A percentile compares a stretch with the other conserved stretches of the same genome.
Conservation (phyloP, 306 rosid species). For the Casuarina glauca region DNA sequence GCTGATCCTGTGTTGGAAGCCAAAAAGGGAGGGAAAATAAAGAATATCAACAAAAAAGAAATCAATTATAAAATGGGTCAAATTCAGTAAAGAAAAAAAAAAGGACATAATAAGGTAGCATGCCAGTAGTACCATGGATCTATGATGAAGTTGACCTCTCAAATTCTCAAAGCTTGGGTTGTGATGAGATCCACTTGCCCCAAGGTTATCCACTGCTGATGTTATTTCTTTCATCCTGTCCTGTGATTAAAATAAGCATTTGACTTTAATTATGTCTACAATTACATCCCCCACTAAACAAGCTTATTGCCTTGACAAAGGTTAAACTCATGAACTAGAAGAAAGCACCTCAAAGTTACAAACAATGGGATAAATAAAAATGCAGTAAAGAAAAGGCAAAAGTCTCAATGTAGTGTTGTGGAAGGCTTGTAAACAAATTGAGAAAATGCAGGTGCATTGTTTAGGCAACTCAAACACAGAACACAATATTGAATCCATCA, state of each 20-base stretch:
- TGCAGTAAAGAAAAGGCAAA: not conserved
- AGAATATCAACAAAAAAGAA: slow-evolving; percentile 7
- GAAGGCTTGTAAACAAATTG: not conserved
- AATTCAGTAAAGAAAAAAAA: slow-evolving; percentile 5
- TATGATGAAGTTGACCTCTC: slow-evolving; percentile 45
- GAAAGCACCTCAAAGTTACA: not conserved
- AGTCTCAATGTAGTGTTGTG: not conserved
- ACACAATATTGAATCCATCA: no score
- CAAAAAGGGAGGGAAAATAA: not conserved
- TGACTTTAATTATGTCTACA: slow-evolving; percentile 18
- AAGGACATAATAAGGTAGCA: slow-evolving; percentile 1
- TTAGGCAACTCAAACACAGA: not conserved
- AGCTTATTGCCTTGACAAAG: not conserved
- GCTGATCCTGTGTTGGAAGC: slow-evolving; percentile 47
- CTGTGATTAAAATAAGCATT: slow-evolving; percentile 39
- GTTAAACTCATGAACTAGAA: slow-evolving; percentile 9
- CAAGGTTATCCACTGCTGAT: slow-evolving; percentile 43
- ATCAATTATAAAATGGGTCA: not conserved
- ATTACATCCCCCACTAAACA: slow-evolving; percentile 7
- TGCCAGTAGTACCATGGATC: slow-evolving; percentile 53
- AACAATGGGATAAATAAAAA: not conserved
- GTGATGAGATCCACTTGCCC: slow-evolving; percentile 50
- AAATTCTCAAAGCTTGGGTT: slow-evolving; percentile 41
- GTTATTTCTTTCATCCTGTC: slow-evolving; percentile 71
- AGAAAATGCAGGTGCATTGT: not conserved